phyloP scores from a whole-genome alignment of 352 stramenopile species.

The Pythium vanterpoolii region DNA sequence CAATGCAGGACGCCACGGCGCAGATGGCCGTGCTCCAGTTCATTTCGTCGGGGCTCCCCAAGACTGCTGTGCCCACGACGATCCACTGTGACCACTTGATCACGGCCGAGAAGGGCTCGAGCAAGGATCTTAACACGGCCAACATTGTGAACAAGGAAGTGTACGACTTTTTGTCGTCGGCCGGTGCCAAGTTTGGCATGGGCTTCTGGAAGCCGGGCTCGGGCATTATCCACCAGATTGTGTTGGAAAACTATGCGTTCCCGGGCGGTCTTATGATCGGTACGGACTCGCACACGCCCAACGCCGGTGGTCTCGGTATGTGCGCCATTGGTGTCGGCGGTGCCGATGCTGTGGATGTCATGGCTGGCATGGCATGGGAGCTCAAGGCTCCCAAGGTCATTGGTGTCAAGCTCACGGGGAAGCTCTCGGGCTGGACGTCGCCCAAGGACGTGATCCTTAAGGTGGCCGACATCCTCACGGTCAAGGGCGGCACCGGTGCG shows the following conservation, averaged over 20 bases:
- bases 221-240: conserved; percentile 94
- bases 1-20: conserved; percentile 93
- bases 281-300: conserved; percentile 93
- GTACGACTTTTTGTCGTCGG: conserved; percentile 91
- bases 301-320: conserved; percentile 92
- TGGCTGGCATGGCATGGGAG: conserved; percentile 93
- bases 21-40: conserved; percentile 96
- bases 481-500: conserved; percentile 91
- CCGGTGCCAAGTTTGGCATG: conserved; percentile 92
- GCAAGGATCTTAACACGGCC: conserved; percentile 82
- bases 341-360: conserved; percentile 92
- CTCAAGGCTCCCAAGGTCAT: conserved; percentile 95
- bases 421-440: conserved; percentile 91
- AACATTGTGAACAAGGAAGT: conserved; percentile 91
- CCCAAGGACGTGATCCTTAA: conserved; percentile 95
- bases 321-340: conserved; percentile 91
- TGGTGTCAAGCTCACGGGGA: conserved; percentile 92
- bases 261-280: conserved; percentile 94
- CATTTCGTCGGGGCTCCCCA: conserved; percentile 92
- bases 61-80: conserved; percentile 90
- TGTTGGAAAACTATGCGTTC: conserved; percentile 95
- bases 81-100: conserved; percentile 96
- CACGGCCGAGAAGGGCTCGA: conserved; percentile 90
- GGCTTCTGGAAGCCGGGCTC: conserved; percentile 93
- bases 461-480: conserved; percentile 91